Percentiles rank a stretch among this genome's conserved stretches.
Evolutionary conservation across 2,329 filamentous ascomycete genomes (phyloP).

Genomic region (Dothideomycetidae sp.): DNA sequence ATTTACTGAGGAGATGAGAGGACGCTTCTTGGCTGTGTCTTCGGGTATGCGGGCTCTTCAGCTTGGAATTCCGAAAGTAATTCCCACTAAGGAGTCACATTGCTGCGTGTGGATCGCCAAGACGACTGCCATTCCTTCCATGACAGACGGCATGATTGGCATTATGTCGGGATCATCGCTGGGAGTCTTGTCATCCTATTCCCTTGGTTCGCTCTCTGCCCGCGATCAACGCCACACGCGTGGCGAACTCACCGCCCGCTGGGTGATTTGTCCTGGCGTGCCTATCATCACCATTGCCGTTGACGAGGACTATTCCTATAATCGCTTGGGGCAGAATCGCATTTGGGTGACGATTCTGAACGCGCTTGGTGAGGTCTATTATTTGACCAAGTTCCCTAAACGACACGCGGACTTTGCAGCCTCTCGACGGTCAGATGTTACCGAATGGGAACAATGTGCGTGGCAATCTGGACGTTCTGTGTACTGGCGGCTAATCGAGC

Average conservation of each 20-base stretch:
- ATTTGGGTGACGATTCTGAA: conserved; percentile 92
- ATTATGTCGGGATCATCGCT: conserved; percentile 73
- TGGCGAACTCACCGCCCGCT: conserved; percentile 73
- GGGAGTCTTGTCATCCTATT: conserved; percentile 70
- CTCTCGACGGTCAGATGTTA: conserved; percentile 32
- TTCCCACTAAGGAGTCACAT: conserved; percentile 54
- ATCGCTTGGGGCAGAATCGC: conserved; percentile 53
- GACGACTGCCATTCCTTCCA: conserved; percentile 52
- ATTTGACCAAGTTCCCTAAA: conserved; percentile 56
- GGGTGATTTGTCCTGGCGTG: conserved; percentile 83
- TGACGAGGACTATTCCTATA: conserved; percentile 66
- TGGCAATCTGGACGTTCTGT: conserved; percentile 70
- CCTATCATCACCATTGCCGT: conserved; percentile 74
- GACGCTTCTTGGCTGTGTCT: conserved; percentile 55
- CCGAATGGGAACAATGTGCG: conserved; percentile 47
- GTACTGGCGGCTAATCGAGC: conserved; percentile 68
- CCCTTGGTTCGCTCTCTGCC: conserved; percentile 34
- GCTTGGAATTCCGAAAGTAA: conserved; percentile 63
- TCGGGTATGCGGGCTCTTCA: conserved; percentile 47
- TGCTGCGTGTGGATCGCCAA: conserved; percentile 86
- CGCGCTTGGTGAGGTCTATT: conserved; percentile 82
- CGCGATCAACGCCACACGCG: conserved; percentile 50
- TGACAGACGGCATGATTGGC: conserved; percentile 65
- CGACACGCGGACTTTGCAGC: conserved; percentile 37
- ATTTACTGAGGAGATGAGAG: conserved; percentile 56